phyloP scores from a whole-genome alignment of 2,329 filamentous ascomycete genomes.

The Colletotrichum australisinense region DNA sequence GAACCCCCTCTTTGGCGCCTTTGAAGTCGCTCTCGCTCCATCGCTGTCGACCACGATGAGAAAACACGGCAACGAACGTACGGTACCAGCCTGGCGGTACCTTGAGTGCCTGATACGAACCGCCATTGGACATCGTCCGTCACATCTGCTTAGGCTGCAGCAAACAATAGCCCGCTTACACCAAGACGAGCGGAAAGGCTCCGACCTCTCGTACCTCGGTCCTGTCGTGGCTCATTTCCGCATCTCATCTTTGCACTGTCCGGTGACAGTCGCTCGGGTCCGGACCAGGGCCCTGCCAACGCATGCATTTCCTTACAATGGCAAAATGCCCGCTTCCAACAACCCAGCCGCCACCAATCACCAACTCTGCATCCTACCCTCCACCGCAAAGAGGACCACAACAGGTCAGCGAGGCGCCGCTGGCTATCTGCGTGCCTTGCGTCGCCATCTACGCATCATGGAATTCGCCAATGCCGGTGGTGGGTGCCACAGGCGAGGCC shows the following conservation, averaged over 20 bases:
- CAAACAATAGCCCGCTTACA: background rate
- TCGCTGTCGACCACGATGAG: background rate
- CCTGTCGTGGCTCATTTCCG: constrained; percentile 8
- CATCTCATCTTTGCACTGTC: constrained; percentile 13
- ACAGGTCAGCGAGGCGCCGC: background rate
- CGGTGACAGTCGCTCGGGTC: constrained; percentile 22
- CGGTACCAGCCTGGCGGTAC: background rate
- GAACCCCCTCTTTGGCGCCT: background rate
- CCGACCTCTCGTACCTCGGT: background rate
- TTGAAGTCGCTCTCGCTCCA: background rate
- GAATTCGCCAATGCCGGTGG: constrained; percentile 14
- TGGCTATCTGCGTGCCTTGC: background rate
- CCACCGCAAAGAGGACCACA: constrained; percentile 19
- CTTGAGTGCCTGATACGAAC: background rate
- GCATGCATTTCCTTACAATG: constrained; percentile 13
- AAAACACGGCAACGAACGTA: background rate
- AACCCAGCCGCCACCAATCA: constrained; percentile 19
- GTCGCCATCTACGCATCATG: constrained; percentile 9
- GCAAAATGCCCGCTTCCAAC: constrained; percentile 12
- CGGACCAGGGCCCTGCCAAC: constrained; percentile 5
- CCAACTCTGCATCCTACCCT: background rate
- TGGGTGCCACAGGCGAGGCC: constrained; percentile 2
- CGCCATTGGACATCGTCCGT: too few relatives aligned
- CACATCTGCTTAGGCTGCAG: too few relatives aligned
- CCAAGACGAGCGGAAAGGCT: background rate